Percentiles rank a stretch among this genome's conserved stretches.
phyloP scores from a whole-genome alignment of 2,329 filamentous ascomycete genomes.

The Hymenoscyphus repandus region DNA sequence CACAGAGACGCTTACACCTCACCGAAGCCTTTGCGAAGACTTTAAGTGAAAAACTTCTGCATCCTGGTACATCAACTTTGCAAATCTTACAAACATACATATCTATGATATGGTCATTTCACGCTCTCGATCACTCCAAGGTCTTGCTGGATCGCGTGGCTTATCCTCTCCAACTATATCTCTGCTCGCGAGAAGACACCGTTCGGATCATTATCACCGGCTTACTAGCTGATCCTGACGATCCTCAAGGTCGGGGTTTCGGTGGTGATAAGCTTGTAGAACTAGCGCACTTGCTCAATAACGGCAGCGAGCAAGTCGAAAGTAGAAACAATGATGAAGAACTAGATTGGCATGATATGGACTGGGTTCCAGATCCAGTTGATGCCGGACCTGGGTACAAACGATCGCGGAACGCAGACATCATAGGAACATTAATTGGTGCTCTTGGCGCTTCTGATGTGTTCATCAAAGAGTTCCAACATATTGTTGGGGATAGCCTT shows the following conservation, averaged over 20 bases:
- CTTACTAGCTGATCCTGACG: slow-evolving; percentile 57
- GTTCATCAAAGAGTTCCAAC: slow-evolving; percentile 92
- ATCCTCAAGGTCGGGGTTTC: slow-evolving; percentile 33
- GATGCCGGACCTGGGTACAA: slow-evolving; percentile 92
- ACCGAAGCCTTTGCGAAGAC: slow-evolving; percentile 64
- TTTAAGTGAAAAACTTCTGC: slow-evolving; percentile 61
- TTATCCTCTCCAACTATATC: slow-evolving; percentile 66
- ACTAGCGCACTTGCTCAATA: slow-evolving; percentile 56
- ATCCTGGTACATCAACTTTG: slow-evolving; percentile 70
- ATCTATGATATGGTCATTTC: slow-evolving; percentile 71
- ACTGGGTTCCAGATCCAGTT: slow-evolving; percentile 87
- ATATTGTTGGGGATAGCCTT: slow-evolving; percentile 79
- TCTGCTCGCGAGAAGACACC: slow-evolving; percentile 72
- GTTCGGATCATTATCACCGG: slow-evolving; percentile 73
- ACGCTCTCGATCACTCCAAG: slow-evolving; percentile 69
- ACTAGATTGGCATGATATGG: slow-evolving; percentile 86
- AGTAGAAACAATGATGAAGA: slow-evolving; percentile 57
- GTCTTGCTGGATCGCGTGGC: slow-evolving; percentile 72
- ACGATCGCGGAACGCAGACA: slow-evolving; percentile 80
- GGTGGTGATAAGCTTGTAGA: slow-evolving; percentile 54
- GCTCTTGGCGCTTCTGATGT: slow-evolving; percentile 84
- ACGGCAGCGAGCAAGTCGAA: slow-evolving; percentile 40
- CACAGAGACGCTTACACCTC: slow-evolving; percentile 62
- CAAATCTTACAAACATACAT: slow-evolving; percentile 75
- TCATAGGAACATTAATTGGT: slow-evolving; percentile 84